phyloP scores from a whole-genome alignment of 495 filamentous ascomycete species.

The Penicillium ochrochloron region DNA sequence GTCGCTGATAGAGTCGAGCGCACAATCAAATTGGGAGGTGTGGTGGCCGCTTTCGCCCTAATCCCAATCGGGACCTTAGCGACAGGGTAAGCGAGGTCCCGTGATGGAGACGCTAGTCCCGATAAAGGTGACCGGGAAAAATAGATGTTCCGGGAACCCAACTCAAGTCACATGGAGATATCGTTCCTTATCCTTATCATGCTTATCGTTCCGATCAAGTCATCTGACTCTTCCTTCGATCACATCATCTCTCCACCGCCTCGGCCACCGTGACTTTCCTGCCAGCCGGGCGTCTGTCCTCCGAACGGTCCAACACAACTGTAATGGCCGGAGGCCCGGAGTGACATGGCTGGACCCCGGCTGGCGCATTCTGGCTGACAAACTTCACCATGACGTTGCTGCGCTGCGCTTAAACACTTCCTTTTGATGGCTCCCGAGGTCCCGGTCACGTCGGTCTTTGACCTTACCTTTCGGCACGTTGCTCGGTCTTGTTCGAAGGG shows the following conservation, averaged over 20 bases:
- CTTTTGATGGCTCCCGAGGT: slow-evolving; percentile 7
- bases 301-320: slow-evolving; percentile 28
- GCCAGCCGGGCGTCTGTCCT: slow-evolving; percentile 43
- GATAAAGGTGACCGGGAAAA: slow-evolving; percentile 23
- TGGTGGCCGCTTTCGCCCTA: slow-evolving; percentile 48
- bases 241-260: slow-evolving; percentile 25
- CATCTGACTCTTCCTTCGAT: slow-evolving; percentile 4
- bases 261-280: slow-evolving; percentile 27
- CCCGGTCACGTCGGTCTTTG: slow-evolving; percentile 18
- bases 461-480: slow-evolving; percentile 6
- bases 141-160: slow-evolving; percentile 14
- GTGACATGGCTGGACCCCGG: slow-evolving; percentile 9
- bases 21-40: slow-evolving; percentile 54
- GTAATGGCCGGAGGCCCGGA: not conserved
- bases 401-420: not conserved
- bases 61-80: slow-evolving; percentile 46
- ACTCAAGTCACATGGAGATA: slow-evolving; percentile 5
- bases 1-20: slow-evolving; percentile 51
- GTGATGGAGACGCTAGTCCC: slow-evolving; percentile 37
- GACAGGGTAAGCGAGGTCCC: slow-evolving; percentile 50
- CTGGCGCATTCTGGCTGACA: slow-evolving; percentile 30
- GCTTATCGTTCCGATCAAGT: not conserved
- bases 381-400: slow-evolving; percentile 32
- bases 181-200: not conserved
- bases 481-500: not conserved